These are phyloP conservation scores for Ogataea glucozyma DNA, from an alignment of 805 yeast genomes.

Conservation along the genomic window DNA sequence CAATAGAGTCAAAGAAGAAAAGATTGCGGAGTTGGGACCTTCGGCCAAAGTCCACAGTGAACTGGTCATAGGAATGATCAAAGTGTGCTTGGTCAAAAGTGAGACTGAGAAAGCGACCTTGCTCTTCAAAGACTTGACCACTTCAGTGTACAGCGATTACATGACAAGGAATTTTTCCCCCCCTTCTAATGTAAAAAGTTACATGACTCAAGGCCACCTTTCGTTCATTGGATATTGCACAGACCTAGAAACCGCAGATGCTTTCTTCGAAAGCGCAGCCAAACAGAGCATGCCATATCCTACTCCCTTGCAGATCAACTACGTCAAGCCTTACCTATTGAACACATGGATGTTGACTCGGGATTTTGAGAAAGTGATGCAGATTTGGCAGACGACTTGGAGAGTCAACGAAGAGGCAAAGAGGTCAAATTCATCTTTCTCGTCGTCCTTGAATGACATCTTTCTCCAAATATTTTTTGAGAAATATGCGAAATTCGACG, in stretches of 20 bases:
- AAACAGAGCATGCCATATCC: constrained; percentile 67
- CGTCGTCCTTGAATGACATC: constrained; percentile 68
- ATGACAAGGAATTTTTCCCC: constrained; percentile 22
- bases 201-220: constrained; percentile 72
- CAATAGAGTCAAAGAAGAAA: constrained; percentile 37
- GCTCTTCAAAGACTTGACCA: constrained; percentile 59
- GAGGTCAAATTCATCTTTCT: constrained; percentile 62
- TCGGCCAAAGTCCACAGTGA: constrained; percentile 38
- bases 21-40: constrained; percentile 17
- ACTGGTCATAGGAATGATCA: constrained; percentile 68
- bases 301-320: constrained; percentile 70
- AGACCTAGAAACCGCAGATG: constrained; percentile 67
- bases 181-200: constrained; percentile 41
- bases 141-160: constrained; percentile 41
- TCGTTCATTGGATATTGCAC: constrained; percentile 75
- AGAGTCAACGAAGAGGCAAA: constrained; percentile 49
- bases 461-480: constrained; percentile 72
- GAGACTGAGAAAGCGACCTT: constrained; percentile 64
- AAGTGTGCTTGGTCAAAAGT: constrained; percentile 64
- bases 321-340: constrained; percentile 60
- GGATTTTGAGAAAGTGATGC: constrained; percentile 56
- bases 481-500: constrained; percentile 49
- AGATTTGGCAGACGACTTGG: constrained; percentile 64
- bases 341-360: constrained; percentile 58
- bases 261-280: constrained; percentile 72